Base-by-base conservation (phyloP, 768 basidiomycete species). In the Suillus luteus region DNA sequence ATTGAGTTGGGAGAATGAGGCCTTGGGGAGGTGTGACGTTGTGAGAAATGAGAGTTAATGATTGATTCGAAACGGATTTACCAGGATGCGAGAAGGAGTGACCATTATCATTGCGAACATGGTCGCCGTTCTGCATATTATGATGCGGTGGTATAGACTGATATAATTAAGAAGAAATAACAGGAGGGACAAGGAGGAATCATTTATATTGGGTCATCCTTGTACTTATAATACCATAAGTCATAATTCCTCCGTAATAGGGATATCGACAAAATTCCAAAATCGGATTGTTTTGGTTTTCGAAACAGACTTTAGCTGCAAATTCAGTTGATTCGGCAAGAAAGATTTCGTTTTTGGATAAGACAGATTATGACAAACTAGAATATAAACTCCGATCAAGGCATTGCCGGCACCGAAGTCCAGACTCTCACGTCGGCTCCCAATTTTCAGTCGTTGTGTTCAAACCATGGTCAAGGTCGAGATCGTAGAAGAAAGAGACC, bases 401-500 rank as follows among this genome's bases (percentile, higher is more conserved):
- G 57, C n/a, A 33, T 54, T 17, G 49, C 70, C 75, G 72, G 75
- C 71, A 71, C 72, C 75, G 74, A 64, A 61, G 38, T 41, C 66
- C 66, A 65, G 69, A 66, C 71, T 65, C 61, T 62, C 66, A 67
- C 70, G 66, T 67, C 68, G 43, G 58, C 22, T 49, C 10, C 19
- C 46, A 62, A 41, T 63, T 61, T 60, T 40, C n/a, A 62, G 58
- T 40, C 31, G 49, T 54, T 54, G 31, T 31, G 52, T 19, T 54
- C 52, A 54, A 65, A 77, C 69, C 79, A 95, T 95, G 95, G 95
- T 97, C 85, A 95, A 95, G 70, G 92, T 97, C 69, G 87, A 94
- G 79, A 91, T 92, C 73, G 89, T 92, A 67, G 89, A 92, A 67
- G 90, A 91, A 71, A 91, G 90, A 81, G 92, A 93, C 79, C 80